Base-by-base conservation (phyloP, 441 rosid species). In the Raphanus hybrid region DNA sequence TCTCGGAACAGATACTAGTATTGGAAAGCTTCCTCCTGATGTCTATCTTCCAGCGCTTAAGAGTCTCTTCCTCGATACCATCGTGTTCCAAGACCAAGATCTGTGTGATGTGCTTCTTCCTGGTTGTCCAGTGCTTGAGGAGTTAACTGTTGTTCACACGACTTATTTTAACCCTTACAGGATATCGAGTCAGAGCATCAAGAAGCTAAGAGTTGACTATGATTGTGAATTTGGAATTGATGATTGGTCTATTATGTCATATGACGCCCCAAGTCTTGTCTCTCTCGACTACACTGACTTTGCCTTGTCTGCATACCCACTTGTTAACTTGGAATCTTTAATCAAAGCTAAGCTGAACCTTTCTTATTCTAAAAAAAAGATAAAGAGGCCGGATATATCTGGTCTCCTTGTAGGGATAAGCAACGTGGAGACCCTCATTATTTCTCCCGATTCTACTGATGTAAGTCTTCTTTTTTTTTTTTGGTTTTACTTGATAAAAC, bases 121-220 rank as follows among this genome's bases (percentile, higher is more conserved):
- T 64, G 76, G 76, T 35, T 73, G 63, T 12, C 70, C 76, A 0
- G 39, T 52, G 37, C 69, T 73, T 8, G 70, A 64, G 35, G 76
- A 63, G 54, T 73, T 73, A 64, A 11, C 35, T 18, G 6, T 63
- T 0, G 37, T 5, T 50, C 15, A 62, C 48, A 0, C 0, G 0
- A 3, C 5, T 11, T 1, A 11, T 43, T 45, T 1, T 11, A 0
- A 45, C 15, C 52, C 52, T 12, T 11, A 3, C 52, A 11, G 52
- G 15, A 45, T 45, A 45, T 3, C 6, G 52, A 45, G 52, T 1
- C 52, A 12, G 52, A 45, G 6, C 52, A 12, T 45, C 52, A 45
- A 45, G 52, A 45, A 45, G 52, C 52, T 45, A 45, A 45, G 1
- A 29, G 34, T 29, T 29, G 6, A 4, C 43, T 23, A 23, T 45